Evolutionary conservation across 495 filamentous ascomycete species (phyloP).

Genomic region (Cairneyella variabilis): DNA sequence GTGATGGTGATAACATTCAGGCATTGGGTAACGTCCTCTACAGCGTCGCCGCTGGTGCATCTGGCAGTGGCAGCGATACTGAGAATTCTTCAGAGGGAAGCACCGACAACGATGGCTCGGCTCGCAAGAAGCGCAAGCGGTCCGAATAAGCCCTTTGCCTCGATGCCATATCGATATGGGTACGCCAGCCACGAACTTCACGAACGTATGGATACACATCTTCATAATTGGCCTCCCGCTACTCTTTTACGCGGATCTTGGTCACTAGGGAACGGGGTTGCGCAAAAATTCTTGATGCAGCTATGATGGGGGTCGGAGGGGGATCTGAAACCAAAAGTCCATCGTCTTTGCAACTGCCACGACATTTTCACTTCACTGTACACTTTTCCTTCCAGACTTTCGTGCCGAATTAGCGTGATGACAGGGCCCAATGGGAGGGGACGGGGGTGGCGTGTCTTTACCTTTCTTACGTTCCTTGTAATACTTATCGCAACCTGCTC

Average conservation of each 20-base stretch:
- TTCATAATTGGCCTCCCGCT: slow-evolving; percentile 15
- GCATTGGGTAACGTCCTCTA: slow-evolving; percentile 70
- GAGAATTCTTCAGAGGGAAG: slow-evolving; percentile 43
- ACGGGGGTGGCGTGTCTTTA: slow-evolving; percentile 17
- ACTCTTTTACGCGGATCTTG: slow-evolving; percentile 18
- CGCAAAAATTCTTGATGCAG: slow-evolving; percentile 19
- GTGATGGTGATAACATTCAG: slow-evolving; percentile 53
- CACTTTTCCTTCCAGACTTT: slow-evolving; percentile 20
- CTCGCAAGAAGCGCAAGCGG: slow-evolving; percentile 77
- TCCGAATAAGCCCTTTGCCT: slow-evolving; percentile 33
- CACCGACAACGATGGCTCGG: slow-evolving; percentile 45
- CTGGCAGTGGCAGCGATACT: slow-evolving; percentile 60
- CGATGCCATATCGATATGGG: not conserved
- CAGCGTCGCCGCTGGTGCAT: slow-evolving; percentile 65
- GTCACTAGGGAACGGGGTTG: slow-evolving; percentile 14
- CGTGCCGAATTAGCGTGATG: slow-evolving; percentile 28
- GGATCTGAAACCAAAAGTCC: slow-evolving; percentile 24
- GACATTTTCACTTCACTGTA: slow-evolving; percentile 24
- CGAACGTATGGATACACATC: slow-evolving; percentile 13
- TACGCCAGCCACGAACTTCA: slow-evolving; percentile 18
- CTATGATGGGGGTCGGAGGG: slow-evolving; percentile 18
- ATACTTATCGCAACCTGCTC: slow-evolving; percentile 31
- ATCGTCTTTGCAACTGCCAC: slow-evolving; percentile 13
- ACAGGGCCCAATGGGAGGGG: slow-evolving; percentile 9
- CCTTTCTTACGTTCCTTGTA: slow-evolving; percentile 55